Percentiles rank a stretch among this genome's conserved stretches.
These are phyloP conservation scores for Wickerhamomyces sydowiorum DNA, from an alignment of 805 yeast genomes.

Conservation along the genomic window DNA sequence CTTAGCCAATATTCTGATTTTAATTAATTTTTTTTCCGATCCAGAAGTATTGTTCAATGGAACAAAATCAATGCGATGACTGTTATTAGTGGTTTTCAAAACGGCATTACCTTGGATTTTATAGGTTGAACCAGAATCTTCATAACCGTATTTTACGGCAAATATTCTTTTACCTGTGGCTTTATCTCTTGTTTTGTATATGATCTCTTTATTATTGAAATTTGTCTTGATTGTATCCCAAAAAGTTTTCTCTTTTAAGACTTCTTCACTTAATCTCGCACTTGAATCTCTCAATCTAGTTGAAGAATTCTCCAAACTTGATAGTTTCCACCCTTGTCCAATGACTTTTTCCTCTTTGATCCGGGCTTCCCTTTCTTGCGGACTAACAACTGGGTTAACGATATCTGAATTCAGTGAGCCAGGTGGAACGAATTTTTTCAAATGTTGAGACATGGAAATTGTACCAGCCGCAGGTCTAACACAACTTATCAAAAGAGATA, in stretches of 20 bases:
- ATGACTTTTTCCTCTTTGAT: constrained; percentile 20
- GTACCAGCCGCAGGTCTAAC: constrained; percentile 82
- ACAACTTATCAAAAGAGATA: constrained; percentile 75
- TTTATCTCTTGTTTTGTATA: constrained; percentile 62
- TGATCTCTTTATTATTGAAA: constrained; percentile 43
- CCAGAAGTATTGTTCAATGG: constrained; percentile 31
- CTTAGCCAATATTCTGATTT: constrained; percentile 54
- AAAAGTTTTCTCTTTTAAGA: constrained; percentile 55
- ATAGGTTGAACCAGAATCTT: constrained; percentile 82
- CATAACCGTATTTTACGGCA: constrained; percentile 86
- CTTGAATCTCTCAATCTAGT: constrained; percentile 46
- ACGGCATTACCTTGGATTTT: constrained; percentile 65
- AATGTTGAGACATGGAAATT: constrained; percentile 81
- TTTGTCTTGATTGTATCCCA: constrained; percentile 45
- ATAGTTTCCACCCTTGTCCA: constrained; percentile 75
- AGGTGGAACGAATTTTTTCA: constrained; percentile 65
- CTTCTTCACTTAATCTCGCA: constrained; percentile 44
- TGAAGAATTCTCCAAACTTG: constrained; percentile 56
- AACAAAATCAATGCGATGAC: constrained; percentile 34
- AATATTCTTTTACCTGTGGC: constrained; percentile 45
- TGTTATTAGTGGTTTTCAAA: constrained; percentile 41
- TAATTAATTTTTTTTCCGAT: constrained; percentile 40
- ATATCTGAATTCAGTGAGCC: constrained; percentile 58
- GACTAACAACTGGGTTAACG: constrained; percentile 16
- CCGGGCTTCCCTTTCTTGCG: constrained; percentile 18